A percentile compares a stretch with the other conserved stretches of the same genome.
Conservation (phyloP, 2,329 filamentous ascomycete species). For the Ophiostoma sp. region DNA sequence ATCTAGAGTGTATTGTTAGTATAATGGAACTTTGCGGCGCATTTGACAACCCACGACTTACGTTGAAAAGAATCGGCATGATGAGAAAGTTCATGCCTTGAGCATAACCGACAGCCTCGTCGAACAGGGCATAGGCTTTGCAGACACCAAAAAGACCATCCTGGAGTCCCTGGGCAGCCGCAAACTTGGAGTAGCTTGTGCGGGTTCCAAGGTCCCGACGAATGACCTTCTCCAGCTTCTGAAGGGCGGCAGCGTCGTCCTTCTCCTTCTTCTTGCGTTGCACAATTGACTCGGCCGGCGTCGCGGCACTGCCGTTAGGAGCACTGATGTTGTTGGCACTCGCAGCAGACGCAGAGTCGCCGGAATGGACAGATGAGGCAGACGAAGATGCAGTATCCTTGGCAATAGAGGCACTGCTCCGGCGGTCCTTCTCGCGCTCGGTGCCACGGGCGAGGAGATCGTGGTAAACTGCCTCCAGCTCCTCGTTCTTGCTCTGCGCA, state of each 20-base stretch:
- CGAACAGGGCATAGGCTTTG: slow-evolving; percentile 94
- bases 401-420: slow-evolving; percentile 46
- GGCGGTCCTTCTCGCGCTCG: slow-evolving; percentile 65
- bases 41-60: slow-evolving; percentile 40
- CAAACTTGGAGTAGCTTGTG: slow-evolving; percentile 95
- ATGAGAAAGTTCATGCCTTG: slow-evolving; percentile 99
- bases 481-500: slow-evolving; percentile 89
- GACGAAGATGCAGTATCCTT: slow-evolving; percentile 67
- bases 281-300: slow-evolving; percentile 36
- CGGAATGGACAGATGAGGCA: slow-evolving; percentile 77
- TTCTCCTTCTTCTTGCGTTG: slow-evolving; percentile 74
- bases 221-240: slow-evolving; percentile 86
- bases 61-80: slow-evolving; percentile 93
- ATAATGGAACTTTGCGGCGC: neutral
- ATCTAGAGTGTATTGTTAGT: slow-evolving; percentile 49
- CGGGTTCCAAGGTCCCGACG: slow-evolving; percentile 83
- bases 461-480: slow-evolving; percentile 78
- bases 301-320: slow-evolving; percentile 11
- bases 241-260: slow-evolving; percentile 65
- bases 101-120: slow-evolving; percentile 90
- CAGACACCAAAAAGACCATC: slow-evolving; percentile 92
- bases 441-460: slow-evolving; percentile 75
- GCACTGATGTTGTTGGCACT: slow-evolving; percentile 33
- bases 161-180: slow-evolving; percentile 82
- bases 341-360: slow-evolving; percentile 49